These are phyloP conservation scores for Canavalia ensiformis DNA, from an alignment of 306 rosid genomes.

Conservation along the genomic window DNA sequence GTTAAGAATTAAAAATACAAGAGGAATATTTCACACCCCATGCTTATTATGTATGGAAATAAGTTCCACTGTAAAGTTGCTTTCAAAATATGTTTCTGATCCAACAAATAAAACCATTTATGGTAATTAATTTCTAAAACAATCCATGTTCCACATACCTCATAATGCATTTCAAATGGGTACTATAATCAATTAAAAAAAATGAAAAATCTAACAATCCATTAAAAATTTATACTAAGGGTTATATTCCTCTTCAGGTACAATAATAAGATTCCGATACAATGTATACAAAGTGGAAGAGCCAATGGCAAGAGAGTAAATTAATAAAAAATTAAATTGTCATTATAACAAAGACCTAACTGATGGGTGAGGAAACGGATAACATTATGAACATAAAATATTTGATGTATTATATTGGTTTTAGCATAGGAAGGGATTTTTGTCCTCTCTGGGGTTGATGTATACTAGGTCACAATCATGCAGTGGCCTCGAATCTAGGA, in stretches of 20 bases:
- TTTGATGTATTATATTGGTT: conserved; percentile 47
- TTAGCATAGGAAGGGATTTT: conserved; percentile 41
- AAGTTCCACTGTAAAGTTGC: neutral
- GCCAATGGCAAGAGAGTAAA: conserved; percentile 42
- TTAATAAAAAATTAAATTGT: neutral
- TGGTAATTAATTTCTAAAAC: neutral
- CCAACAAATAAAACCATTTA: conserved; percentile 7
- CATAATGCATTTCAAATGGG: neutral
- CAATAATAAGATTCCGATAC: conserved; percentile 12
- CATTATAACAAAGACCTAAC: conserved; percentile 34
- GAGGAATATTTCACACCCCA: neutral
- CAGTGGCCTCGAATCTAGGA: conserved; percentile 68
- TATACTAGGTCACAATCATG: conserved; percentile 58
- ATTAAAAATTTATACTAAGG: neutral
- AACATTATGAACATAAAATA: conserved; percentile 42
- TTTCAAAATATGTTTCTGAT: neutral
- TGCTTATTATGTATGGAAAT: neutral
- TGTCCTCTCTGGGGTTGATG: conserved; percentile 62
- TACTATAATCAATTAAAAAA: neutral
- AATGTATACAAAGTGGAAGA: neutral
- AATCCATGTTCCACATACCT: neutral
- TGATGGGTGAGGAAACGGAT: conserved; percentile 46
- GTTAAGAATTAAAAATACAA: neutral
- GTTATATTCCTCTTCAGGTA: neutral
- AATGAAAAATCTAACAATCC: neutral